Evolutionary conservation across 2,329 filamentous ascomycete species (phyloP).

Genomic region (Fusarium cicatricum): DNA sequence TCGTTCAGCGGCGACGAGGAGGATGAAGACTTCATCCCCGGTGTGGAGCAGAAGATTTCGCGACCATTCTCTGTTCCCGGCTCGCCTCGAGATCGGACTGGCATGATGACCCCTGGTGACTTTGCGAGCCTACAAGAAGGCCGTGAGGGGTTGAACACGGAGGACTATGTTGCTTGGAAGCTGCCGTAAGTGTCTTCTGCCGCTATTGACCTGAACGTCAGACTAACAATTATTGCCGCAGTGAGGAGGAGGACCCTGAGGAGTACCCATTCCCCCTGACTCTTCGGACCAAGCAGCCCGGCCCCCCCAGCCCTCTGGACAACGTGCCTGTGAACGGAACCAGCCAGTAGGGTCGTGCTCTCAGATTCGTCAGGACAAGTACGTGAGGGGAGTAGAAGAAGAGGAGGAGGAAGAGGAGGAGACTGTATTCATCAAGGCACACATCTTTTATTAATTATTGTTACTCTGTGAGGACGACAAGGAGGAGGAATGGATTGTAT

Average conservation of each 20-base stretch:
- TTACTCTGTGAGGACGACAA: conserved; percentile 13
- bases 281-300: conserved; percentile 60
- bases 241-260: conserved; percentile 93
- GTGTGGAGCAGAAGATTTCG: conserved; percentile 93
- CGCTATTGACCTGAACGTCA: not conserved
- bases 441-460: conserved; percentile 32
- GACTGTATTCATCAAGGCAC: conserved; percentile 19
- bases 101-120: conserved; percentile 99
- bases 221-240: conserved; percentile 49
- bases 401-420: conserved; percentile 10
- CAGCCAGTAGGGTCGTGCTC: conserved; percentile 27
- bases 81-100: conserved; percentile 86
- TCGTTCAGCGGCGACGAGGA: conserved; percentile 85
- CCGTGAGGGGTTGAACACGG: conserved; percentile 89
- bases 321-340: conserved; percentile 36
- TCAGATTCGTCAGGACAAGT: conserved; percentile 6
- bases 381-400: conserved; percentile 1
- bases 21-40: conserved; percentile 88
- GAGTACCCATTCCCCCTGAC: conserved; percentile 69
- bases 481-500: conserved; percentile 1
- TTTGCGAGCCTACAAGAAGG: conserved; percentile 97
- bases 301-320: conserved; percentile 36
- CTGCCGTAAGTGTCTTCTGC: conserved; percentile 77
- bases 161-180: conserved; percentile 99
- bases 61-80: conserved; percentile 93